phyloP scores from a whole-genome alignment of 352 stramenopile genomes.

The Phytopythium kandeliae region DNA sequence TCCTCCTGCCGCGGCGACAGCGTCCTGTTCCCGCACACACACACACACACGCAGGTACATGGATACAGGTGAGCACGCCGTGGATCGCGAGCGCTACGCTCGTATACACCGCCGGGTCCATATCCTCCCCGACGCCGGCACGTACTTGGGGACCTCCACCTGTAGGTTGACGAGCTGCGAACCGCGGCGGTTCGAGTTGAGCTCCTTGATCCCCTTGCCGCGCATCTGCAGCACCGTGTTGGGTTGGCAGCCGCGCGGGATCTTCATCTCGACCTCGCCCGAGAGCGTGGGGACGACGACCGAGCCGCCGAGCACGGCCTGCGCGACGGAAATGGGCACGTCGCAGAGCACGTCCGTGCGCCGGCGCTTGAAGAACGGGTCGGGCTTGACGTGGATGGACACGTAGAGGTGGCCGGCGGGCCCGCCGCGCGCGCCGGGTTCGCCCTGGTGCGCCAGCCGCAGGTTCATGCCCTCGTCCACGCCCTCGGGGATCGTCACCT shows the following conservation, averaged over 20 bases:
- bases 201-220: conserved; percentile 94
- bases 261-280: conserved; percentile 97
- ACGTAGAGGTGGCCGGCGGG: conserved; percentile 93
- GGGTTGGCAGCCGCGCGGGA: conserved; percentile 93
- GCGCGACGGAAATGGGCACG: conserved; percentile 89
- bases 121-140: too few species aligned
- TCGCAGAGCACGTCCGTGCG: conserved; percentile 94
- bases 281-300: conserved; percentile 97
- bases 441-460: conserved; percentile 90
- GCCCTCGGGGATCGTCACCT: conserved; percentile 93
- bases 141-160: conserved; percentile 92
- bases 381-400: conserved; percentile 89
- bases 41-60: neutral
- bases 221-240: conserved; percentile 95
- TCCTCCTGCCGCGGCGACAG: conserved; percentile 94
- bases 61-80: too few species aligned
- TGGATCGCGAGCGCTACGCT: too few species aligned
- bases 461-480: conserved; percentile 97
- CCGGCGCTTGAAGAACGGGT: conserved; percentile 95
- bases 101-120: too few species aligned
- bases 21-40: conserved; percentile 37
- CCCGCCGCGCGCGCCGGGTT: conserved; percentile 77
- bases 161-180: conserved; percentile 97
- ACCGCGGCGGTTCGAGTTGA: conserved; percentile 90
- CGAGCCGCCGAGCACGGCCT: conserved; percentile 91